Evolutionary conservation across 139 green algal genomes (phyloP).

Genomic region (Chlorella sorokiniana): DNA sequence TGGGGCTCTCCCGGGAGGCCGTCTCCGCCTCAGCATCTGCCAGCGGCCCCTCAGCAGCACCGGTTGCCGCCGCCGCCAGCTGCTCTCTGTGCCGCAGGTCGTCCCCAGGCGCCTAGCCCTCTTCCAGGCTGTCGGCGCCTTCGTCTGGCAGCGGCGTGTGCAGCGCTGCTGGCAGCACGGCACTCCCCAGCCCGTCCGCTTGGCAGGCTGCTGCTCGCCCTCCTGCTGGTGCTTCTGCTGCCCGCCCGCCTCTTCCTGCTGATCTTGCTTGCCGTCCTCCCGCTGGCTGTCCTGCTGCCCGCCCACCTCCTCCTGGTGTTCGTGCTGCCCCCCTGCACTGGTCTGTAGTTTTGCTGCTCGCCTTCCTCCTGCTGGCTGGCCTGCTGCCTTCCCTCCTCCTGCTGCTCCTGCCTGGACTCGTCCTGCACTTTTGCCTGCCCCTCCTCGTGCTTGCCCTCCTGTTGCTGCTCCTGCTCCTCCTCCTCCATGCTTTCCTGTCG

Average conservation of each 20-base stretch:
- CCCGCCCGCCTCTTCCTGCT: neutral
- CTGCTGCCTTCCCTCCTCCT: neutral
- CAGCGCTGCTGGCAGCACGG: conserved; percentile 19
- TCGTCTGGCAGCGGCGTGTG: conserved; percentile 21
- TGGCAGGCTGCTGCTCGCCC: neutral
- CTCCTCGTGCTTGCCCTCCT: neutral
- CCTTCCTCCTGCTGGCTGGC: neutral
- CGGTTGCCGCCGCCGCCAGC: conserved; percentile 10
- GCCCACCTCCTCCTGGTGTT: neutral
- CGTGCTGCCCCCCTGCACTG: neutral
- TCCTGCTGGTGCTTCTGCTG: neutral
- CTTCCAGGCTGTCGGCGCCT: neutral
- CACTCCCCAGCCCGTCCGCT: neutral
- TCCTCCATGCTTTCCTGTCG: neutral
- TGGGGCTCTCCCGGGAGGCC: no score
- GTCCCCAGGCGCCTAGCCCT: neutral
- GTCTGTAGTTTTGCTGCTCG: neutral
- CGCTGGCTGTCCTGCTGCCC: neutral
- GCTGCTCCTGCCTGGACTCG: no score
- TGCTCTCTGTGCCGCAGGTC: conserved; percentile 4
- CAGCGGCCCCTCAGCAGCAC: neutral
- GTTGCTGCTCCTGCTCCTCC: neutral
- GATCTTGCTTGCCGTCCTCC: neutral
- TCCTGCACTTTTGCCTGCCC: neutral
- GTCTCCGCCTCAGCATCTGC: neutral